phyloP scores from a whole-genome alignment of 495 filamentous ascomycete species.

The Neurospora discreta region DNA sequence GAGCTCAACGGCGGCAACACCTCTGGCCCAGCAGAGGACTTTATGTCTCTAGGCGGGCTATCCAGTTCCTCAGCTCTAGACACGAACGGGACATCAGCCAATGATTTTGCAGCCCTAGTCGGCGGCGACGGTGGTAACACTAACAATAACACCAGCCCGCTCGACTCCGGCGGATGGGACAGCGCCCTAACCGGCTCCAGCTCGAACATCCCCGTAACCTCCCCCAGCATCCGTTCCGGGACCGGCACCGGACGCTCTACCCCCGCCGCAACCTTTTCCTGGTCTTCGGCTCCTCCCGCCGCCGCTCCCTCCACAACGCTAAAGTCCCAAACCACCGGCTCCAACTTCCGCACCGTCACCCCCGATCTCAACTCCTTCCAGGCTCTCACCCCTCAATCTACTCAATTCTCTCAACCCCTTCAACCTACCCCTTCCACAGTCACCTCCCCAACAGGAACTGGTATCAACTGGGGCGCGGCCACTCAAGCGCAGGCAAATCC shows the following conservation, averaged over 20 bases:
- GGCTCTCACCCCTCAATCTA: conserved; percentile 37
- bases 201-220: conserved; percentile 12
- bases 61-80: conserved; percentile 35
- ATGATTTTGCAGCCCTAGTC: conserved; percentile 79
- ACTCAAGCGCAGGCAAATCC: conserved; percentile 10
- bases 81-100: conserved; percentile 43
- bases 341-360: conserved; percentile 43
- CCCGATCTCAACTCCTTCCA: conserved; percentile 40
- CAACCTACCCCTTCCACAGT: conserved; percentile 18
- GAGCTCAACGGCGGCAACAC: conserved; percentile 51
- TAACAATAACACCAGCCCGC: conserved; percentile 15
- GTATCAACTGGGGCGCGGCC: conserved; percentile 26
- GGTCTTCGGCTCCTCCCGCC: conserved; percentile 42
- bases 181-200: conserved; percentile 16
- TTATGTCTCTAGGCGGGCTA: conserved; percentile 46
- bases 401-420: conserved; percentile 43
- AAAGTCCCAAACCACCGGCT: conserved; percentile 19
- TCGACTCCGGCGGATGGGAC: conserved; percentile 31
- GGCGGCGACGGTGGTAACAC: conserved; percentile 52
- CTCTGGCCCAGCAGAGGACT: conserved; percentile 37
- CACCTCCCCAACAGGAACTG: conserved; percentile 4
- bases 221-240: conserved; percentile 5
- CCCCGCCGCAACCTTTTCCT: conserved; percentile 42
- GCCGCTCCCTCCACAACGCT: conserved; percentile 11
- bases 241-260: conserved; percentile 14